Conservation (phyloP, 2,329 filamentous ascomycete genomes). For the Fusarium beomiforme region DNA sequence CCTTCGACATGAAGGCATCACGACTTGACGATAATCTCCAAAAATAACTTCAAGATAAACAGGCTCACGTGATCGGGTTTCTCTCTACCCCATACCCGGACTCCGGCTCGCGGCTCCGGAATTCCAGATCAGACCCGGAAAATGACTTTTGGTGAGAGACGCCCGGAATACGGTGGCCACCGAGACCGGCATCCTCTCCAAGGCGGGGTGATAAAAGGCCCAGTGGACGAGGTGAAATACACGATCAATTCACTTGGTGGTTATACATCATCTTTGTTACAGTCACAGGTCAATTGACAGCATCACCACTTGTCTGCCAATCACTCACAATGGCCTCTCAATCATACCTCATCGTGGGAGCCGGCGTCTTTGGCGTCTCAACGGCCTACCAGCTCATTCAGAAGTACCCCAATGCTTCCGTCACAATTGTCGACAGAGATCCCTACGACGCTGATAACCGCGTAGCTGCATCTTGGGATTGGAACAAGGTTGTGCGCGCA, state of each 20-base stretch:
- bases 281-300: conserved; percentile 10
- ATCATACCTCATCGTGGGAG: conserved; percentile 69
- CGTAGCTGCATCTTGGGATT: conserved; percentile 73
- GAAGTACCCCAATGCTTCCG: conserved; percentile 57
- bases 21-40: background rate
- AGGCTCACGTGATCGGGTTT: conserved; percentile 27
- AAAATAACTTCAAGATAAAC: background rate
- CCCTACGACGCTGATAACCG: conserved; percentile 58
- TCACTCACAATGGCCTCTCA: conserved; percentile 34
- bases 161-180: conserved; percentile 28
- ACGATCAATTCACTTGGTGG: conserved; percentile 1
- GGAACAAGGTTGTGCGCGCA: conserved; percentile 39
- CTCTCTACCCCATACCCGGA: conserved; percentile 7
- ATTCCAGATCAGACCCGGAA: conserved; percentile 28
- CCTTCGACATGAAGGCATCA: conserved; percentile 5
- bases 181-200: conserved; percentile 30
- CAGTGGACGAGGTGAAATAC: conserved; percentile 13
- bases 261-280: background rate
- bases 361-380: conserved; percentile 72
- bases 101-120: conserved; percentile 25
- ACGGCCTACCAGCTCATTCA: conserved; percentile 71
- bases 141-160: conserved; percentile 21
- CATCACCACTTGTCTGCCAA: conserved; percentile 8
- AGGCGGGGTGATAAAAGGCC: conserved; percentile 34
- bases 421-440: conserved; percentile 68